phyloP scores from a whole-genome alignment of 2,329 filamentous ascomycete genomes.

The Aspergillus fischeri region DNA sequence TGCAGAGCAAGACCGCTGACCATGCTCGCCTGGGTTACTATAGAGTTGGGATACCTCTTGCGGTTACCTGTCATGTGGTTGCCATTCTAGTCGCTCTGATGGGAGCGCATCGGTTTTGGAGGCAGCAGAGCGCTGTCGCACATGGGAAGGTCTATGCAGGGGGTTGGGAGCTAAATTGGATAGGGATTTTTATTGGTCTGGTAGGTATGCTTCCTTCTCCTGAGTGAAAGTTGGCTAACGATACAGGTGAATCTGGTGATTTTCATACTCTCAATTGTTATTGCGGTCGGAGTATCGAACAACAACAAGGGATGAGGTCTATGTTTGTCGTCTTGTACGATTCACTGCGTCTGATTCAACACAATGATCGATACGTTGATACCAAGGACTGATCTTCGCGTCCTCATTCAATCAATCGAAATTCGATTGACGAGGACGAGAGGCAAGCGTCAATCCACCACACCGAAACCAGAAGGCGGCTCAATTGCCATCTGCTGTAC shows the following conservation, averaged over 20 bases:
- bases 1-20: conserved; percentile 40
- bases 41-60: conserved; percentile 58
- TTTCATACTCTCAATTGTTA: neutral
- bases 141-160: conserved; percentile 55
- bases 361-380: neutral
- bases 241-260: neutral
- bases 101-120: conserved; percentile 58
- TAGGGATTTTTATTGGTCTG: conserved; percentile 44
- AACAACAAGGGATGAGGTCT: neutral
- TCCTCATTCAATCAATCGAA: neutral
- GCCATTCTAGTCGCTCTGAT: conserved; percentile 49
- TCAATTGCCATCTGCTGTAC: conserved; percentile 41
- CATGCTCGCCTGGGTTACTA: conserved; percentile 52
- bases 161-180: conserved; percentile 54
- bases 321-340: neutral
- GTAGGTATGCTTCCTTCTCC: conserved; percentile 38
- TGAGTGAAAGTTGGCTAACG: neutral
- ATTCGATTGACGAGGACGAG: neutral
- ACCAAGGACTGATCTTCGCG: neutral
- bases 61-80: conserved; percentile 44
- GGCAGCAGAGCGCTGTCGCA: conserved; percentile 56
- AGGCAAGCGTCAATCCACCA: conserved; percentile 11
- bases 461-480: conserved; percentile 39
- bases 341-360: neutral
- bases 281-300: neutral